Percentiles rank a stretch among this genome's conserved stretches.
These are phyloP conservation scores for Parachaetomium inaequale DNA, from an alignment of 495 filamentous ascomycete genomes.

Conservation along the genomic window DNA sequence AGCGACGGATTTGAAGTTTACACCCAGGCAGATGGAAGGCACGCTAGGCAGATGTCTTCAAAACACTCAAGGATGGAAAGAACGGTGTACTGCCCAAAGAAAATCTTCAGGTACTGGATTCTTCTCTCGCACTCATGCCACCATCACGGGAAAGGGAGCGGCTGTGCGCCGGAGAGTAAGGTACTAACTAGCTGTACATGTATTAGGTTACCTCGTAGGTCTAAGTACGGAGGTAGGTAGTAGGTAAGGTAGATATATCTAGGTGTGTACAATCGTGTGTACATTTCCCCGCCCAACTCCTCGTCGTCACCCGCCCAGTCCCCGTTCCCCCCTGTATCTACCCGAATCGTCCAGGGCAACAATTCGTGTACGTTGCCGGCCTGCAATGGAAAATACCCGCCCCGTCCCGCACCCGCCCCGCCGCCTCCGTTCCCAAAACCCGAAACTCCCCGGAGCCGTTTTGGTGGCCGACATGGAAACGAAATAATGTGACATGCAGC, in stretches of 20 bases:
- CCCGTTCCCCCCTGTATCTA: background rate
- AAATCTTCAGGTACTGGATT: no score
- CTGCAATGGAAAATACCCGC: slow-evolving; percentile 9
- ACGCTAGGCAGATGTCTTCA: no score
- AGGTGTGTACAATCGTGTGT: background rate
- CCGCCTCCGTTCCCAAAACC: slow-evolving; percentile 1
- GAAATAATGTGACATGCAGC: slow-evolving; percentile 15
- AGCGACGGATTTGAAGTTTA: no score
- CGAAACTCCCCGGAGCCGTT: slow-evolving; percentile 14
- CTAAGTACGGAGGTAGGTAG: background rate
- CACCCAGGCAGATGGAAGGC: no score
- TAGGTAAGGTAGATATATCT: background rate
- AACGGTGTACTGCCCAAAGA: no score
- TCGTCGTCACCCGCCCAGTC: background rate
- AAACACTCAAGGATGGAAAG: no score
- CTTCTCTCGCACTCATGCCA: background rate
- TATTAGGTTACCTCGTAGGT: slow-evolving; percentile 1
- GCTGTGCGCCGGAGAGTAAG: background rate
- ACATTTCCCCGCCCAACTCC: background rate
- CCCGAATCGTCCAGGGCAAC: slow-evolving; percentile 13
- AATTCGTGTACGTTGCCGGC: slow-evolving; percentile 25
- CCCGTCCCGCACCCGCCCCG: background rate
- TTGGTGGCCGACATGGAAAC: slow-evolving; percentile 9
- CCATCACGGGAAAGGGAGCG: background rate
- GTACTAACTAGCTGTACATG: slow-evolving; percentile 3